Percentiles rank a stretch among this genome's conserved stretches.
phyloP scores from a whole-genome alignment of 768 basidiomycete genomes.

The Pisolithus sp. region DNA sequence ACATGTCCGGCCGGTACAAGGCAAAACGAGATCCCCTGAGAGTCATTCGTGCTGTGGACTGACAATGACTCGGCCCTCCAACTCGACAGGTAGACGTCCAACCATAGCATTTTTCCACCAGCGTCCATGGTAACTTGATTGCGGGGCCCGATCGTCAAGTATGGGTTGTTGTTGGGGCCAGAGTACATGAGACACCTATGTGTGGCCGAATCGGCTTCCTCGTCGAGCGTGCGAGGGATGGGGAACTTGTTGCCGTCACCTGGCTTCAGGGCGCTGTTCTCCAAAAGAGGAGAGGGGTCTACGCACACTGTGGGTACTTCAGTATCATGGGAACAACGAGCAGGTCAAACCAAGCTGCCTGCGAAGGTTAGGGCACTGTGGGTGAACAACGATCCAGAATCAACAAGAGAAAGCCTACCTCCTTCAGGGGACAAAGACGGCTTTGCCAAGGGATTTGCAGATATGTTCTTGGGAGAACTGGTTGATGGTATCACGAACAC shows the following conservation, averaged over 20 bases:
- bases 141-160: conserved; percentile 72
- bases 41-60: too few species aligned
- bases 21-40: too few species aligned
- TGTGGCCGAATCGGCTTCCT: conserved; percentile 81
- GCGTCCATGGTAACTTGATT: conserved; percentile 88
- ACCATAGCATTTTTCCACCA: conserved; percentile 57
- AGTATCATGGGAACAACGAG: conserved; percentile 77
- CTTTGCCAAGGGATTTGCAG: conserved; percentile 82
- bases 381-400: conserved; percentile 9
- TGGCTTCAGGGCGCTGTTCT: conserved; percentile 32
- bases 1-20: too few species aligned
- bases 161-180: conserved; percentile 80
- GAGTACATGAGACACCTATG: conserved; percentile 82
- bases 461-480: conserved; percentile 71
- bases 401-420: conserved; percentile 35
- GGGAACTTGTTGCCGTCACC: conserved; percentile 55
- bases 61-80: not conserved
- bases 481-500: conserved; percentile 57
- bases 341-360: conserved; percentile 79
- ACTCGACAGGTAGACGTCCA: too few species aligned
- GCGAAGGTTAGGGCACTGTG: conserved; percentile 69
- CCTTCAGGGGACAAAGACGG: conserved; percentile 64
- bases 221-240: conserved; percentile 72
- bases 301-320: conserved; percentile 71
- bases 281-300: conserved; percentile 48